These are phyloP conservation scores for Aspergillus quadrilineatus DNA, from an alignment of 2,329 filamentous ascomycete species.

Conservation along the genomic window DNA sequence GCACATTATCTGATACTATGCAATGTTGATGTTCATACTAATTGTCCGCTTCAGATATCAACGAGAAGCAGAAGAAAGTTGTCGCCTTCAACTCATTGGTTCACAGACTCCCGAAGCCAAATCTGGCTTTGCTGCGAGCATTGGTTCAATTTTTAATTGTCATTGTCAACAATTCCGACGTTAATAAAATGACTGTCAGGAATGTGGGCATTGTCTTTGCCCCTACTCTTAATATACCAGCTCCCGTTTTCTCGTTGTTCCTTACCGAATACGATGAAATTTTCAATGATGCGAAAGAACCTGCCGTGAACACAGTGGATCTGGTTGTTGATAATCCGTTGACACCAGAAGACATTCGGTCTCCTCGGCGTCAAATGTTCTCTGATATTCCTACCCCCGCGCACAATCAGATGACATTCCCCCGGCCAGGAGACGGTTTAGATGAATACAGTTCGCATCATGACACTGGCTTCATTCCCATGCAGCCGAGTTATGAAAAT, in stretches of 20 bases:
- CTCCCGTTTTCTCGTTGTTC: slow-evolving; percentile 89
- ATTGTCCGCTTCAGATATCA: slow-evolving; percentile 57
- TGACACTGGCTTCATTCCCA: slow-evolving; percentile 53
- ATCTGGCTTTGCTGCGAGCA: slow-evolving; percentile 77
- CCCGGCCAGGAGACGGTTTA: slow-evolving; percentile 28
- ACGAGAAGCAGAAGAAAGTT: slow-evolving; percentile 73
- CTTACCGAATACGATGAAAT: slow-evolving; percentile 86
- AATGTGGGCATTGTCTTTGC: slow-evolving; percentile 99
- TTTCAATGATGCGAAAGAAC: slow-evolving; percentile 68
- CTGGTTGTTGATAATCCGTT: slow-evolving; percentile 42
- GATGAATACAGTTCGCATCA: slow-evolving; percentile 32
- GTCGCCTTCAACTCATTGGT: slow-evolving; percentile 73
- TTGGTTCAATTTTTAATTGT: slow-evolving; percentile 85
- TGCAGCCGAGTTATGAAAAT: slow-evolving; percentile 52
- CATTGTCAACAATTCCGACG: slow-evolving; percentile 83
- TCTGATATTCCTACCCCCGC: slow-evolving; percentile 64
- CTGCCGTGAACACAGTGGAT: slow-evolving; percentile 37
- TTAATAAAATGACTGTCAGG: slow-evolving; percentile 97
- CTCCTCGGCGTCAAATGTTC: slow-evolving; percentile 65
- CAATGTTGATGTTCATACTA: slow-evolving; percentile 2
- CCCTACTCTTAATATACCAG: slow-evolving; percentile 92
- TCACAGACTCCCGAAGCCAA: slow-evolving; percentile 74
- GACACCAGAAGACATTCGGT: slow-evolving; percentile 60
- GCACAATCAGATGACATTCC: slow-evolving; percentile 59
- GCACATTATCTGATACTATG: slow-evolving; percentile 19